These are phyloP conservation scores for Nannochloris sp. DNA, from an alignment of 139 green algal species.

Conservation along the genomic window DNA sequence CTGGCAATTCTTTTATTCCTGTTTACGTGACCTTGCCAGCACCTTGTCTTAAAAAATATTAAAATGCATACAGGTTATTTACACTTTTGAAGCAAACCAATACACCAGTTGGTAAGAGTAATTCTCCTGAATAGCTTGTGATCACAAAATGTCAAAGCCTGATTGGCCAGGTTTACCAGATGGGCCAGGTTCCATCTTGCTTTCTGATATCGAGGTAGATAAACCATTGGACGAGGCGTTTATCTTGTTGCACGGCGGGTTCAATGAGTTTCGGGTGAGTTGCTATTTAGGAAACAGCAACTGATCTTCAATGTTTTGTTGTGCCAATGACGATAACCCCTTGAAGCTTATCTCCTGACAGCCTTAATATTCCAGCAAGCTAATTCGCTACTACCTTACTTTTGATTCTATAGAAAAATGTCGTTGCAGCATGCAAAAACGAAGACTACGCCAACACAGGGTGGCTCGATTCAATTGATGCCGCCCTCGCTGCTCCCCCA, in stretches of 20 bases:
- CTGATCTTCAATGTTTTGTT: no score
- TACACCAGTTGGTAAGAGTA: no score
- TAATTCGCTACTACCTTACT: not conserved
- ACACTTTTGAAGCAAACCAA: no score
- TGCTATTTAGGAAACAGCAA: no score
- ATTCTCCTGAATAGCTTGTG: no score
- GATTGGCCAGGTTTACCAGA: constrained; percentile 22
- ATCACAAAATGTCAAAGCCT: no score
- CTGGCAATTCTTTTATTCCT: no score
- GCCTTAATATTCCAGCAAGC: not conserved
- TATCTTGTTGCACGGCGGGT: constrained; percentile 12
- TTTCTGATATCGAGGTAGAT: constrained; percentile 11
- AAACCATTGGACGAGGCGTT: constrained; percentile 17
- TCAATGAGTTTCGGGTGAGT: constrained; percentile 16
- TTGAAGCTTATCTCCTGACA: no score
- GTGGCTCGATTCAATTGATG: constrained; percentile 12
- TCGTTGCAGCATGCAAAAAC: constrained; percentile 24
- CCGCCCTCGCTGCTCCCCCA: not conserved
- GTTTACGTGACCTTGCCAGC: no score
- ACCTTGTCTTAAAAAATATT: no score
- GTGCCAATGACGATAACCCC: no score
- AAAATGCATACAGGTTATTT: no score
- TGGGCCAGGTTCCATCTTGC: not conserved
- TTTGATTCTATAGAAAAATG: constrained; percentile 10
- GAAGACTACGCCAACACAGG: constrained; percentile 26